Conservation (phyloP, 352 stramenopile genomes). For the Nothophytophthora sp. region DNA sequence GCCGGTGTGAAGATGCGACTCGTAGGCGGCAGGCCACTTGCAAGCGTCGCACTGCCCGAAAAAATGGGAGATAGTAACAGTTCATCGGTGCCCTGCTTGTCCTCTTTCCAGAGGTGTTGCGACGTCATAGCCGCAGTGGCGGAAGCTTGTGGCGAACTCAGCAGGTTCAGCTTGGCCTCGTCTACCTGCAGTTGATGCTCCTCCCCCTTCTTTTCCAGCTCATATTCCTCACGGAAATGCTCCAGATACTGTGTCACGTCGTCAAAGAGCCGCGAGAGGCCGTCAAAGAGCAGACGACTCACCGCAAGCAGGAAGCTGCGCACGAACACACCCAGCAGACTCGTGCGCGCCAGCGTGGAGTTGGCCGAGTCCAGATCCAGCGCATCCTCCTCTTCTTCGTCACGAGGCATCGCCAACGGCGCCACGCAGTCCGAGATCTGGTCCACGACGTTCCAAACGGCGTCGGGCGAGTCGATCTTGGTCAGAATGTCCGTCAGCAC, state of each 20-base stretch:
- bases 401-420: conserved; percentile 25
- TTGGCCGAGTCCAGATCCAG: conserved; percentile 44
- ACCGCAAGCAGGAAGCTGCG: conserved; percentile 61
- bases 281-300: conserved; percentile 68
- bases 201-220: conserved; percentile 14
- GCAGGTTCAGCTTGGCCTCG: conserved; percentile 19
- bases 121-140: conserved; percentile 10
- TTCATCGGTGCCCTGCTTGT: conserved; percentile 24
- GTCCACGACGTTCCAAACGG: conserved; percentile 66
- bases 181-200: background rate
- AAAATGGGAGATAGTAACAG: conserved; percentile 37
- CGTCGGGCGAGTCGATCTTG: conserved; percentile 61
- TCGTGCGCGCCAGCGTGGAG: conserved; percentile 47
- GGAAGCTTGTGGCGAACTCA: conserved; percentile 12
- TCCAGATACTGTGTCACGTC: conserved; percentile 57
- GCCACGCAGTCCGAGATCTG: conserved; percentile 63
- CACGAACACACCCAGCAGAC: conserved; percentile 70
- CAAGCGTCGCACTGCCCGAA: conserved; percentile 9
- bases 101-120: conserved; percentile 33
- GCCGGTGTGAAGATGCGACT: conserved; percentile 15
- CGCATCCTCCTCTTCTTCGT: conserved; percentile 16
- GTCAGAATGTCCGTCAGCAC: conserved; percentile 55
- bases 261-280: conserved; percentile 67
- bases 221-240: conserved; percentile 39
- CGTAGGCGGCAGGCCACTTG: conserved; percentile 4